Evolutionary conservation across 1,139 yeast species (phyloP).

Genomic region (Pichia kudriavzevii): DNA sequence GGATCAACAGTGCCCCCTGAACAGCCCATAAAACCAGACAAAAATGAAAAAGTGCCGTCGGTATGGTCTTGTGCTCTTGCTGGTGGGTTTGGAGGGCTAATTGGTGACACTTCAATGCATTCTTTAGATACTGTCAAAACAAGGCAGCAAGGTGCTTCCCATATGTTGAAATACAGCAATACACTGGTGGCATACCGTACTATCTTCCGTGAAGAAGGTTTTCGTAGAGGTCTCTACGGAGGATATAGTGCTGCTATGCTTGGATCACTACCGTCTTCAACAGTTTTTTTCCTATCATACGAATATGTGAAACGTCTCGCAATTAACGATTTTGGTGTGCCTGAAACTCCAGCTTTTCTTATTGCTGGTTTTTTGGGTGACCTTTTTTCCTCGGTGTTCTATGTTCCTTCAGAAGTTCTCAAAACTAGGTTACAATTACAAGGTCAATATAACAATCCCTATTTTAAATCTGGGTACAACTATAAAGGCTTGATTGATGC

Average conservation of each 20-base stretch:
- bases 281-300: conserved; percentile 85
- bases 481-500: conserved; percentile 71
- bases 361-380: conserved; percentile 89
- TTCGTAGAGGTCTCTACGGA: conserved; percentile 77
- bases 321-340: conserved; percentile 55
- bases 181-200: conserved; percentile 69
- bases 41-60: conserved; percentile 24
- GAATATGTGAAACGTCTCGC: conserved; percentile 69
- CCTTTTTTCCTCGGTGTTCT: conserved; percentile 79
- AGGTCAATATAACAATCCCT: conserved; percentile 76
- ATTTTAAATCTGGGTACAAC: conserved; percentile 78
- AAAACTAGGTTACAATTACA: conserved; percentile 90
- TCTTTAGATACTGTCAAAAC: conserved; percentile 95
- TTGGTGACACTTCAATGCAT: conserved; percentile 92
- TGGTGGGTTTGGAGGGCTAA: conserved; percentile 91
- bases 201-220: conserved; percentile 74
- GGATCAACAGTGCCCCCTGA: not conserved
- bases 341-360: conserved; percentile 75
- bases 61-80: conserved; percentile 67
- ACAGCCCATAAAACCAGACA: not conserved
- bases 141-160: conserved; percentile 87
- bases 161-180: conserved; percentile 55
- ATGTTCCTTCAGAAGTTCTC: conserved; percentile 96
- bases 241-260: conserved; percentile 89
- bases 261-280: conserved; percentile 91